These are phyloP conservation scores for Zygoascus sp. DNA, from an alignment of 1,139 yeast genomes.

Conservation along the genomic window DNA sequence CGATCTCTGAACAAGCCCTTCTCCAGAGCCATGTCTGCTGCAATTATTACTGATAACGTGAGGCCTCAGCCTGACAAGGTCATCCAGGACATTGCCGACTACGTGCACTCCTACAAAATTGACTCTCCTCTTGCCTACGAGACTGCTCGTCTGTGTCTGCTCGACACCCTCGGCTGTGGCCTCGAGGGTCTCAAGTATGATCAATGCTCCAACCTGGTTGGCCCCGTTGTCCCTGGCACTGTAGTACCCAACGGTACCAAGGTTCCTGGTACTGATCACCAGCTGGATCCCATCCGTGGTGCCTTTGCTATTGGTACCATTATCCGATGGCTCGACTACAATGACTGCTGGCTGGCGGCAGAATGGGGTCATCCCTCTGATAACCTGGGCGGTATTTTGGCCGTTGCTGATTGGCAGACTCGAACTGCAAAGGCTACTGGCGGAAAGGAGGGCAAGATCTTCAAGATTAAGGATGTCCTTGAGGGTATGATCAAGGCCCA, in stretches of 20 bases:
- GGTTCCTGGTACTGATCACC: constrained; percentile 49
- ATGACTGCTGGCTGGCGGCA: constrained; percentile 62
- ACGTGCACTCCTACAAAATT: constrained; percentile 46
- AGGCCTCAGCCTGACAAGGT: constrained; percentile 50
- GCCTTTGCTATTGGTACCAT: constrained; percentile 55
- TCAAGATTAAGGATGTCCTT: constrained; percentile 47
- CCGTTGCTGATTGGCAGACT: constrained; percentile 54
- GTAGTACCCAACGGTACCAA: constrained; percentile 51
- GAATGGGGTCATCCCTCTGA: constrained; percentile 67
- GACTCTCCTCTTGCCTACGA: constrained; percentile 46
- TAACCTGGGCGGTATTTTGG: constrained; percentile 53
- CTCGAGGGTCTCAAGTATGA: constrained; percentile 54
- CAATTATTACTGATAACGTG: constrained; percentile 41
- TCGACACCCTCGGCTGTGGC: constrained; percentile 58
- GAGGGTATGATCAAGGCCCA: constrained; percentile 58
- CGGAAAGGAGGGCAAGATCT: constrained; percentile 39
- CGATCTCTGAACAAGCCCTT: background rate
- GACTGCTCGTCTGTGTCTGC: constrained; percentile 50
- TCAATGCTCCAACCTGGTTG: constrained; percentile 46
- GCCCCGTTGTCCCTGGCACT: constrained; percentile 55
- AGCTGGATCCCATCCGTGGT: constrained; percentile 52
- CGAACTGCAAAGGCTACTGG: constrained; percentile 43
- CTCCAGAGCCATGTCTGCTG: constrained; percentile 22
- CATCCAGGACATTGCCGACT: constrained; percentile 46
- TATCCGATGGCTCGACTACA: constrained; percentile 57